A percentile compares a stretch with the other conserved stretches of the same genome.
phyloP scores from a whole-genome alignment of 768 basidiomycete species.

The Neoboletus brunneissimus region DNA sequence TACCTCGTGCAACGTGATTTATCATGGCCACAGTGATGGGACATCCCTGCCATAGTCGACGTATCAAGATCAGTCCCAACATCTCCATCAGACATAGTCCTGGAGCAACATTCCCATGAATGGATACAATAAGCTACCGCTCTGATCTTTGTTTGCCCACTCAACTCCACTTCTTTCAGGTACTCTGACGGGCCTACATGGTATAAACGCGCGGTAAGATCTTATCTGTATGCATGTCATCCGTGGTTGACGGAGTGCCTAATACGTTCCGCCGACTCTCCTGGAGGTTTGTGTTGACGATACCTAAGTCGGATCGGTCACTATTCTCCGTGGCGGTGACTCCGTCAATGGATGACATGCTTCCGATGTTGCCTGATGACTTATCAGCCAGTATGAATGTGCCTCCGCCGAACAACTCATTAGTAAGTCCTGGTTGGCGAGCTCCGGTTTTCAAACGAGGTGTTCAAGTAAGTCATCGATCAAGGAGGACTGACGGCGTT shows the following conservation, averaged over 20 bases:
- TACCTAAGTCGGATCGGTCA: not conserved
- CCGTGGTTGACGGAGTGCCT: conserved; percentile 6
- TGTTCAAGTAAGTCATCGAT: conserved; percentile 15
- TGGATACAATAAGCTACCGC: not conserved
- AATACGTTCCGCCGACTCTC: not conserved
- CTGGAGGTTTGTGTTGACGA: not conserved
- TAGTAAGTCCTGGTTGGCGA: conserved; percentile 2
- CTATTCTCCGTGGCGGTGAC: not conserved
- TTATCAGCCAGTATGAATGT: not conserved
- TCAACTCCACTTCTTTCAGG: not conserved
- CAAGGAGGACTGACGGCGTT: not conserved
- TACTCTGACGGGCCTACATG: not conserved
- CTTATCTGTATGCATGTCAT: not conserved
- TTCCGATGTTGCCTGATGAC: conserved; percentile 2
- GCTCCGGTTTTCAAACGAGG: conserved; percentile 22
- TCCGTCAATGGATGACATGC: not conserved
- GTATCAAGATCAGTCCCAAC: conserved; percentile 7
- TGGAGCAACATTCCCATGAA: not conserved
- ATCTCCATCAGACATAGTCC: not conserved
- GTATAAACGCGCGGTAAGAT: not conserved
- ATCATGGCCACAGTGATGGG: not conserved
- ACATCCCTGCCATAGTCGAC: not conserved
- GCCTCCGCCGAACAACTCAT: not conserved
- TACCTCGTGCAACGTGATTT: conserved; percentile 12
- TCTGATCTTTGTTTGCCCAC: not conserved